A percentile compares a stretch with the other conserved stretches of the same genome.
Conservation (phyloP, 106 monocot species). For the Dioscorea zingiberensis region DNA sequence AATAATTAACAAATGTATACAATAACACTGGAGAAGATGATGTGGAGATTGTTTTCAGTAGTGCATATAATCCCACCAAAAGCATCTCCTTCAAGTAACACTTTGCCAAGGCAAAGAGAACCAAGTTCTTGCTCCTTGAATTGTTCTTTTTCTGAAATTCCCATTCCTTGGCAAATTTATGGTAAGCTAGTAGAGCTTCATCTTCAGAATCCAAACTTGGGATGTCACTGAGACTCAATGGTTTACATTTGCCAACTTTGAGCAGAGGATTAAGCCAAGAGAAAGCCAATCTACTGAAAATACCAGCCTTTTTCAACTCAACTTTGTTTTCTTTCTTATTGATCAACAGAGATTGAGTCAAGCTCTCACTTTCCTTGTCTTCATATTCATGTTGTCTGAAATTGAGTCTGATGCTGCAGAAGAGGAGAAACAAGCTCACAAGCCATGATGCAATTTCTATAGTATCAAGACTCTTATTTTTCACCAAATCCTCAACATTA, state of each 20-base stretch:
- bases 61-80: conserved; percentile 52
- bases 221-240: conserved; percentile 46
- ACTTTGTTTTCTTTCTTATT: conserved; percentile 10
- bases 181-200: conserved; percentile 34
- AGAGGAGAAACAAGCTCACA: conserved; percentile 33
- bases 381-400: neutral
- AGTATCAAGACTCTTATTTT: conserved; percentile 7
- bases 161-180: conserved; percentile 43
- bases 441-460: conserved; percentile 40
- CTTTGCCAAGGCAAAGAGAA: conserved; percentile 38
- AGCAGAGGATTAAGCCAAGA: conserved; percentile 80
- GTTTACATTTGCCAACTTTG: conserved; percentile 37
- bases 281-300: conserved; percentile 62
- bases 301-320: conserved; percentile 17
- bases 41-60: conserved; percentile 36
- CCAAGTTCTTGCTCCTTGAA: conserved; percentile 20
- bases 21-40: conserved; percentile 43
- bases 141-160: conserved; percentile 22
- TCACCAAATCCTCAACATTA: conserved; percentile 20
- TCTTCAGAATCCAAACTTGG: conserved; percentile 57
- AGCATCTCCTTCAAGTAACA: conserved; percentile 57
- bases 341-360: conserved; percentile 35
- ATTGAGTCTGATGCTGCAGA: conserved; percentile 20
- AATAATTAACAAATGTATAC: conserved; percentile 51
- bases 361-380: neutral